Base-by-base conservation (phyloP, 2,329 filamentous ascomycete species). In the Hypomyces rosellus region DNA sequence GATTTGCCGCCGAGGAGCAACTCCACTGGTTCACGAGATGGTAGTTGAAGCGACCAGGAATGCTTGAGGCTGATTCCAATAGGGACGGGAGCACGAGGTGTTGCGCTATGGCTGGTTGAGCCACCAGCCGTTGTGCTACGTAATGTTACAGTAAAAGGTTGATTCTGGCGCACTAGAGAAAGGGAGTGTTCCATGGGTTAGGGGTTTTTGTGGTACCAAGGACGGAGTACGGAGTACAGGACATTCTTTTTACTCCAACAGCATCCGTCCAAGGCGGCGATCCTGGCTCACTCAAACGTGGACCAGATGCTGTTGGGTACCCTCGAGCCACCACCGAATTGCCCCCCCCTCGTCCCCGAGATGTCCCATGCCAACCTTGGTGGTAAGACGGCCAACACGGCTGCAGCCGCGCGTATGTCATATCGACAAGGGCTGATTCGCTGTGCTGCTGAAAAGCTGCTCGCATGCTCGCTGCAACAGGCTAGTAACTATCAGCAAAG, bases 391-490 rank as follows among this genome's bases (percentile, higher is more conserved):
- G 45, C 50, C 50, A 48, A 47, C 45, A 48, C 50, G 50, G 50
- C 49, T 51, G 49, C 50, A 51, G 45, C 50, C 50, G 50, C 50
- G 50, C 30, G 45, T 51, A 48, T 48, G 50, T 45, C 45, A 48
- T 45, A 34, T 30, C 20, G 45, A 45, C 50, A 46, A 45, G 45
- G 50, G 49, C 49, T 48, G 50, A 48, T 43, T 34, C 34, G 39
- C 47, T 18, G 43, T 36, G 37, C 36, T 44, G 45, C 37, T 44
- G 42, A 43, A 15, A 30, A 50, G 41, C 43, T 22, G 42, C 16
- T 38, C 11, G 42, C 46, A 22, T 20, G 7, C 22, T 48, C 30
- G 39, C 38, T 48, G 25, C 18, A 25, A 43, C 33, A 43, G 25
- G 39, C 39, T 18, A 16, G 33, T 18, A 14, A n/a, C 9, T 30